phyloP scores from a whole-genome alignment of 495 filamentous ascomycete species.

The Hypoxylon lenormandii region DNA sequence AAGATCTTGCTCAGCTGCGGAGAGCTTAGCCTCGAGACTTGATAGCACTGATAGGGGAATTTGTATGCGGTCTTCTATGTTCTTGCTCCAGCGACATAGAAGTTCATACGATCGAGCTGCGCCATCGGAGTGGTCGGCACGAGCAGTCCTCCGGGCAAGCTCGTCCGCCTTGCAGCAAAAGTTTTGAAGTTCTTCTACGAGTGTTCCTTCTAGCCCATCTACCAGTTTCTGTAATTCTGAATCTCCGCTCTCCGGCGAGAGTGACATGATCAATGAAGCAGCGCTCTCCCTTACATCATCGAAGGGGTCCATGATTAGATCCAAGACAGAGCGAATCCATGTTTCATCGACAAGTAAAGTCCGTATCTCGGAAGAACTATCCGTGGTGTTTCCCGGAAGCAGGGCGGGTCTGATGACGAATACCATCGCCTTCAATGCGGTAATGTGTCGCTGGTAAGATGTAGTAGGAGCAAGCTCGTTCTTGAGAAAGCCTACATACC shows the following conservation, averaged over 20 bases:
- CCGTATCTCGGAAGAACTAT: slow-evolving; percentile 27
- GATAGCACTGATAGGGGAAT: slow-evolving; percentile 60
- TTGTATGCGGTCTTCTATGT: slow-evolving; percentile 53
- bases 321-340: slow-evolving; percentile 74
- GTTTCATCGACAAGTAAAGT: slow-evolving; percentile 55
- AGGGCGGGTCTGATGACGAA: slow-evolving; percentile 64
- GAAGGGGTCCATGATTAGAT: slow-evolving; percentile 86
- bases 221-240: slow-evolving; percentile 38
- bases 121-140: slow-evolving; percentile 88
- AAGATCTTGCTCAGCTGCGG: slow-evolving; percentile 67
- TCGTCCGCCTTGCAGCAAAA: slow-evolving; percentile 68
- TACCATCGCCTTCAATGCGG: slow-evolving; percentile 73
- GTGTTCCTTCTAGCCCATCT: slow-evolving; percentile 11
- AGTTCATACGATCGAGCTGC: slow-evolving; percentile 73
- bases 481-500: slow-evolving; percentile 78
- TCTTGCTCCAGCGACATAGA: slow-evolving; percentile 50
- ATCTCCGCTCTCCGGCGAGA: slow-evolving; percentile 47
- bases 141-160: slow-evolving; percentile 70
- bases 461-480: slow-evolving; percentile 77
- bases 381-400: slow-evolving; percentile 25
- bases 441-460: slow-evolving; percentile 89
- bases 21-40: slow-evolving; percentile 68
- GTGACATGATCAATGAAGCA: slow-evolving; percentile 65
- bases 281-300: slow-evolving; percentile 86
- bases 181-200: slow-evolving; percentile 47